Conservation (phyloP, 805 yeast genomes). For the Candida caryicola region DNA sequence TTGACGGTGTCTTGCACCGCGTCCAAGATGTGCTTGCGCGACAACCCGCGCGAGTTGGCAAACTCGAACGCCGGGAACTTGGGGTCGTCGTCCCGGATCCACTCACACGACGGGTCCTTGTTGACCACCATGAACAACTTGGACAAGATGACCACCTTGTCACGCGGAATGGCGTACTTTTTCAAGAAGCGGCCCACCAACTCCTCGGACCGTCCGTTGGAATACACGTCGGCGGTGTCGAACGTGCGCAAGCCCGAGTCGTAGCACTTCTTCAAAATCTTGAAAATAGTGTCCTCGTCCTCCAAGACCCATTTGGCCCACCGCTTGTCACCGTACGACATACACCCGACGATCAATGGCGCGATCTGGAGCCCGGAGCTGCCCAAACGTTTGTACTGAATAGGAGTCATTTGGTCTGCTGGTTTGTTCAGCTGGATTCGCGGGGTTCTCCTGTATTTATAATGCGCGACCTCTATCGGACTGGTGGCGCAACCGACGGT, state of each 20-base stretch:
- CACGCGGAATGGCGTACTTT: slow-evolving; percentile 50
- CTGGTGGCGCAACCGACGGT: too few relatives aligned
- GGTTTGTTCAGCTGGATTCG: too few relatives aligned
- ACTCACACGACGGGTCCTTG: slow-evolving; percentile 2
- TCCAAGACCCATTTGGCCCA: slow-evolving; percentile 46
- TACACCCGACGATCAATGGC: slow-evolving; percentile 51
- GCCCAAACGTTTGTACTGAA: slow-evolving; percentile 26
- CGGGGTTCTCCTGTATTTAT: too few relatives aligned
- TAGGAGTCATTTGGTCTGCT: too few relatives aligned
- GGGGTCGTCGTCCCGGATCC: slow-evolving; percentile 2
- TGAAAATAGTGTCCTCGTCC: slow-evolving; percentile 44
- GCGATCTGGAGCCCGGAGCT: slow-evolving; percentile 49
- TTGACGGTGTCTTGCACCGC: slow-evolving; percentile 40
- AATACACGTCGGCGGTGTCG: slow-evolving; percentile 51
- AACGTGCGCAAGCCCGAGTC: slow-evolving; percentile 46
- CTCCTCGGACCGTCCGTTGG: slow-evolving; percentile 47
- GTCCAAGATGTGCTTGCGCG: slow-evolving; percentile 47
- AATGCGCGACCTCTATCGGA: too few relatives aligned
- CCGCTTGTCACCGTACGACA: slow-evolving; percentile 46
- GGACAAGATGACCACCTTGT: slow-evolving; percentile 53
- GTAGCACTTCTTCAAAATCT: slow-evolving; percentile 43
- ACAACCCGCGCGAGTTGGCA: slow-evolving; percentile 39
- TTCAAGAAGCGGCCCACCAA: slow-evolving; percentile 54
- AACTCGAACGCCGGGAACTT: slow-evolving; percentile 1
- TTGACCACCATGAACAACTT: slow-evolving; percentile 28